These are phyloP conservation scores for Detonula confervacea DNA, from an alignment of 352 stramenopile genomes.

Conservation along the genomic window DNA sequence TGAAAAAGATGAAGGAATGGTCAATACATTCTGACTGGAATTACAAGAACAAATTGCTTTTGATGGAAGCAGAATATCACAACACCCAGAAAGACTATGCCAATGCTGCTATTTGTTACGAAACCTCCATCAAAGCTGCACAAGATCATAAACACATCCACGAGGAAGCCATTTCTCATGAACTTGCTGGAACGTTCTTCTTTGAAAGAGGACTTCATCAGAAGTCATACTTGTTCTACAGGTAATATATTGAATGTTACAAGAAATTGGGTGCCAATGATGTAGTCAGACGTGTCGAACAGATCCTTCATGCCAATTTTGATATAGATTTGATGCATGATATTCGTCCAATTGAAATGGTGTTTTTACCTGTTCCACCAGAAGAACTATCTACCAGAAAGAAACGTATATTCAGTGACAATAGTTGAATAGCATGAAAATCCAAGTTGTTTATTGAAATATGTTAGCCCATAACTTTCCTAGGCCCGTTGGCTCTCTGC, in stretches of 20 bases:
- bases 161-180: conserved; percentile 44
- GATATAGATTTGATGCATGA: no score
- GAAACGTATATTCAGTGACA: no score
- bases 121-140: conserved; percentile 46
- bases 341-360: no score
- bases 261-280: neutral
- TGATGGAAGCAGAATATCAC: conserved; percentile 43
- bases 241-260: neutral
- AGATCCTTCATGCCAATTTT: no score
- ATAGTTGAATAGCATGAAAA: no score
- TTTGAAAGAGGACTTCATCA: conserved; percentile 17
- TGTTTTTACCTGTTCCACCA: no score
- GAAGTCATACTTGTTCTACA: neutral
- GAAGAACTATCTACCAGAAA: no score
- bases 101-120: conserved; percentile 33
- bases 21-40: conserved; percentile 49
- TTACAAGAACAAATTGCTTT: conserved; percentile 43
- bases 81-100: conserved; percentile 27
- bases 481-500: no score
- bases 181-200: conserved; percentile 45
- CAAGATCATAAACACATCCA: conserved; percentile 45
- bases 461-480: no score
- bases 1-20: conserved; percentile 28
- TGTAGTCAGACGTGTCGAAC: no score
- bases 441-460: no score